phyloP scores from a whole-genome alignment of 139 green algal species.

The Chlamydomonas incerta region DNA sequence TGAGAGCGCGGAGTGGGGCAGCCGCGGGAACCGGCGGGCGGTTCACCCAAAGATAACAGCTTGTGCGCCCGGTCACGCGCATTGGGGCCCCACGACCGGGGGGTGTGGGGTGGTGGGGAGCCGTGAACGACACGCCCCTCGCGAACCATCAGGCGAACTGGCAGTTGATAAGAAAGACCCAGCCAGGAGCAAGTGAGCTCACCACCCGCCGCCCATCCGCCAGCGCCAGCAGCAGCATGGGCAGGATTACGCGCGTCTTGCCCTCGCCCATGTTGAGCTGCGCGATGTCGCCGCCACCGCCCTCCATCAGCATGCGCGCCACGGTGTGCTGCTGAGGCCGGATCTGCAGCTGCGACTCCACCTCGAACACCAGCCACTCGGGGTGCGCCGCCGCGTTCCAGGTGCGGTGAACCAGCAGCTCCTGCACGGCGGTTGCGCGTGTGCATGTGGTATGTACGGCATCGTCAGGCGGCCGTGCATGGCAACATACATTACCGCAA shows the following conservation, averaged over 20 bases:
- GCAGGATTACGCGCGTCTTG: conserved; percentile 78
- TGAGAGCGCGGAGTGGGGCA: too few relatives aligned
- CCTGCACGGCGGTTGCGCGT: conserved; percentile 40
- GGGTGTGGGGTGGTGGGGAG: too few relatives aligned
- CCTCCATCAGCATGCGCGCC: conserved; percentile 53
- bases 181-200: neutral
- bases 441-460: too few relatives aligned
- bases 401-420: conserved; percentile 58
- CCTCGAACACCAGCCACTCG: conserved; percentile 74
- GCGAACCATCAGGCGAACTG: too few relatives aligned
- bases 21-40: too few relatives aligned
- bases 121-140: too few relatives aligned
- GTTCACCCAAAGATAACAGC: too few relatives aligned
- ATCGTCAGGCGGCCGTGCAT: too few relatives aligned
- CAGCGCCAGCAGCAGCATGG: conserved; percentile 67
- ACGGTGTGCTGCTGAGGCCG: conserved; percentile 62
- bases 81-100: too few relatives aligned
- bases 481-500: too few relatives aligned
- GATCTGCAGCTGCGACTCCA: conserved; percentile 71
- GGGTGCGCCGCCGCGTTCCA: conserved; percentile 52
- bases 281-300: conserved; percentile 42
- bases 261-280: conserved; percentile 82
- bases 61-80: too few relatives aligned
- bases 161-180: neutral
- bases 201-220: conserved; percentile 48